These are phyloP conservation scores for Ammopiptanthus mongolicus DNA, from an alignment of 306 rosid species.

Conservation along the genomic window DNA sequence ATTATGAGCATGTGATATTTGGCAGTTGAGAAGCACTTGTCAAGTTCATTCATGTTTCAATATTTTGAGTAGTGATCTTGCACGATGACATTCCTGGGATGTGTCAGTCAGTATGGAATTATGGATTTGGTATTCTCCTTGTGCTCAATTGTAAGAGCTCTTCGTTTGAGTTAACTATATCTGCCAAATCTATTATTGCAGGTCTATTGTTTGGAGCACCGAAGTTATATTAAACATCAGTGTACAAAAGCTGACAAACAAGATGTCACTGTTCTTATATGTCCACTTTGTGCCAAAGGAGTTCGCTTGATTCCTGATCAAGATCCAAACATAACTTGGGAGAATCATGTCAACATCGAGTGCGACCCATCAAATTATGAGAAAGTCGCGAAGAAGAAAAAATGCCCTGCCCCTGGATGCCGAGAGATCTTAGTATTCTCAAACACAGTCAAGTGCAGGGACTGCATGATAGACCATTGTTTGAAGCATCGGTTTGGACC, in stretches of 20 bases:
- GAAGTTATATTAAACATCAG: conserved; percentile 59
- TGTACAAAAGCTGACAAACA: conserved; percentile 58
- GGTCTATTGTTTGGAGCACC: conserved; percentile 83
- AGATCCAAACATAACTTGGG: conserved; percentile 87
- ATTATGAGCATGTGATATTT: not conserved
- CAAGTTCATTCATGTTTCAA: not conserved
- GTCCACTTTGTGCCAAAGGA: conserved; percentile 87
- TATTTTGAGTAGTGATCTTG: not conserved
- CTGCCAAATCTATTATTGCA: conserved; percentile 16
- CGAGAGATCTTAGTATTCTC: conserved; percentile 72
- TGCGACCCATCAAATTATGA: conserved; percentile 87
- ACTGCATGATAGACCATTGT: conserved; percentile 72
- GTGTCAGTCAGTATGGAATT: not conserved
- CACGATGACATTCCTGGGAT: not conserved
- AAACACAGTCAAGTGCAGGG: conserved; percentile 83
- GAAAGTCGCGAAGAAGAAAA: conserved; percentile 68
- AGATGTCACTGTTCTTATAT: conserved; percentile 75
- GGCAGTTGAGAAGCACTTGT: not conserved
- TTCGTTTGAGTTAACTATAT: not conserved
- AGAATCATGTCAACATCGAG: conserved; percentile 61
- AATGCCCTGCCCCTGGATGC: conserved; percentile 67
- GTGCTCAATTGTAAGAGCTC: not conserved
- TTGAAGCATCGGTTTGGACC: conserved; percentile 83
- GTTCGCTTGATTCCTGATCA: conserved; percentile 72
- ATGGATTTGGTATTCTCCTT: not conserved